These are phyloP conservation scores for Coniophora puteana DNA, from an alignment of 1,284 basidiomycete genomes.

Conservation along the genomic window DNA sequence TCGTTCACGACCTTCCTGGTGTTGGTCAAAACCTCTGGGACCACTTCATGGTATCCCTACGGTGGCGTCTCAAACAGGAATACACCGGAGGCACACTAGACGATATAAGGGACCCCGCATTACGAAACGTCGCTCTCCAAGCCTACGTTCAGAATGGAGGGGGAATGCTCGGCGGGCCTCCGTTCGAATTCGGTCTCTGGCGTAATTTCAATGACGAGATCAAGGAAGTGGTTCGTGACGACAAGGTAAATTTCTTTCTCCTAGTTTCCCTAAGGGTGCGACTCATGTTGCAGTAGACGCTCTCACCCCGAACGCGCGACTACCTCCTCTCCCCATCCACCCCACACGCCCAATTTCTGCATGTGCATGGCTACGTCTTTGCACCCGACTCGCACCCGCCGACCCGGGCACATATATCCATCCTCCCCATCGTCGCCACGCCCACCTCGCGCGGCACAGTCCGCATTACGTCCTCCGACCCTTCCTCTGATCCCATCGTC, in stretches of 20 bases:
- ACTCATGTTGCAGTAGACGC: too few species aligned
- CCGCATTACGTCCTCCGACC: slow-evolving; percentile 2
- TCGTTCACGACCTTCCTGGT: slow-evolving; percentile 47
- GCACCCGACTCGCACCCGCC: background rate
- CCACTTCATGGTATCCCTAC: slow-evolving; percentile 38
- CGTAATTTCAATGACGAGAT: too few species aligned
- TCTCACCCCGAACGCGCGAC: background rate
- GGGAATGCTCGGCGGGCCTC: too few species aligned
- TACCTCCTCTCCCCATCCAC: slow-evolving; percentile 1
- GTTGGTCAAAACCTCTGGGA: slow-evolving; percentile 55
- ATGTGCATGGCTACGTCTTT: background rate
- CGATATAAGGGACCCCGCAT: too few species aligned
- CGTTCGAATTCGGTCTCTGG: too few species aligned
- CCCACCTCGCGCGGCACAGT: slow-evolving; percentile 3
- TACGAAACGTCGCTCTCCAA: too few species aligned
- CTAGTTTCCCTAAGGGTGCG: too few species aligned
- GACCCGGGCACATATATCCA: background rate
- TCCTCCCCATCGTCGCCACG: background rate
- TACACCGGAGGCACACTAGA: background rate
- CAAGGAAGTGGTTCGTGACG: too few species aligned
- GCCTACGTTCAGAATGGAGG: too few species aligned
- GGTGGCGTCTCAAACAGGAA: background rate
- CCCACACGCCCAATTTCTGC: background rate
- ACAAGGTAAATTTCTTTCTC: too few species aligned
- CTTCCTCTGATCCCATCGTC: background rate